Conservation (phyloP, 192 early-diverging fungal genomes). For the Rhizophlyctis rosea region DNA sequence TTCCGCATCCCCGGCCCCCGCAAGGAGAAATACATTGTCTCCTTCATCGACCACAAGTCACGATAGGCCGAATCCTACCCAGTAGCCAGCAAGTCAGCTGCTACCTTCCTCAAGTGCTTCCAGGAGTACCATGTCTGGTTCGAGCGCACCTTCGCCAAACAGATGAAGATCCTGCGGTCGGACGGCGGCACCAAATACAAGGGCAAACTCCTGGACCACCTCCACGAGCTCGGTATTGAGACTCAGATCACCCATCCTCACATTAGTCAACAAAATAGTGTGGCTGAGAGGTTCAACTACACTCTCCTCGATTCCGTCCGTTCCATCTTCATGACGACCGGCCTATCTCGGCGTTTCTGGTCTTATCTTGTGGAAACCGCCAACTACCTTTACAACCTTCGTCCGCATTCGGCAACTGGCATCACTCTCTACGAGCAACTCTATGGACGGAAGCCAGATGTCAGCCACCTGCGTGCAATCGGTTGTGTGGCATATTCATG, state of each 20-base stretch:
- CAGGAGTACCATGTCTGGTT: background rate
- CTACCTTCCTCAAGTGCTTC: background rate
- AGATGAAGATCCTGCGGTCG: background rate
- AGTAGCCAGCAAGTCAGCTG: background rate
- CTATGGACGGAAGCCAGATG: background rate
- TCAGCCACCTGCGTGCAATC: constrained; percentile 10
- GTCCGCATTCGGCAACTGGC: background rate
- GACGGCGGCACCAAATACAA: background rate
- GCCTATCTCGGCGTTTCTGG: background rate
- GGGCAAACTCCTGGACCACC: background rate
- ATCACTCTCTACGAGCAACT: background rate
- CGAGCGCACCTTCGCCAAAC: background rate
- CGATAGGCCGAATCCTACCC: background rate
- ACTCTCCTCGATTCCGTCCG: background rate
- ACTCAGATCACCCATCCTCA: constrained; percentile 5
- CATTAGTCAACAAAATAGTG: constrained; percentile 20
- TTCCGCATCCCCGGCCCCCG: background rate
- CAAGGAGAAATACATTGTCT: background rate
- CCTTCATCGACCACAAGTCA: background rate
- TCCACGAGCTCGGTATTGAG: no score
- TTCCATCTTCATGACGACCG: background rate
- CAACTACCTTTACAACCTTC: constrained; percentile 1
- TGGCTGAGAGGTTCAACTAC: constrained; percentile 4
- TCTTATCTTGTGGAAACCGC: background rate
- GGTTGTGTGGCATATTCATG: constrained; percentile 2